Conservation (phyloP, 2,329 filamentous ascomycete species). For the Aureobasidium namibiae region DNA sequence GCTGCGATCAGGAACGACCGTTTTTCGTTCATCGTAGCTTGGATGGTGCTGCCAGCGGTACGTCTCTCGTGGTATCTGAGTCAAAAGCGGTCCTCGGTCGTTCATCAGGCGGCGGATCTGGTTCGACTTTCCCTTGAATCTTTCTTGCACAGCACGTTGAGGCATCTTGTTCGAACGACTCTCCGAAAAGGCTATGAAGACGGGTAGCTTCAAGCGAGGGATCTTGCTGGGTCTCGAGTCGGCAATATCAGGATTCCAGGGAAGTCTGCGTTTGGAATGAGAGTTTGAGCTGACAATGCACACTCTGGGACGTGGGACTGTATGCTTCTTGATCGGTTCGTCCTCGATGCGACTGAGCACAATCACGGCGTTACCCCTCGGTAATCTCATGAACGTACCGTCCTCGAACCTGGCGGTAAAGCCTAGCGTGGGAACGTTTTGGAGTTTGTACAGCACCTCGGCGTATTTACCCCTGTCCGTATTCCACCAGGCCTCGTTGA, state of each 20-base stretch:
- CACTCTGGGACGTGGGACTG: background rate
- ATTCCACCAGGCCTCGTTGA: background rate
- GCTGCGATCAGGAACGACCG: background rate
- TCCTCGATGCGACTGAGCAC: background rate
- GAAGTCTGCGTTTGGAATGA: background rate
- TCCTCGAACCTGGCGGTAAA: background rate
- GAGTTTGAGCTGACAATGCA: background rate
- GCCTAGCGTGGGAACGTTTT: background rate
- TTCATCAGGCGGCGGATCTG: background rate
- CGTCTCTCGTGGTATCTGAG: background rate
- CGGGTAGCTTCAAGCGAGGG: background rate
- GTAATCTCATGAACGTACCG: background rate
- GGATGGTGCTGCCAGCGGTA: background rate
- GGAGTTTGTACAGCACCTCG: background rate
- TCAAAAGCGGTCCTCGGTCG: background rate
- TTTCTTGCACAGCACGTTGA: background rate
- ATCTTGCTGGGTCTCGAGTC: background rate
- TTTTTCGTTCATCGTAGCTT: background rate
- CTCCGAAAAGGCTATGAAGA: background rate
- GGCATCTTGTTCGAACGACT: background rate
- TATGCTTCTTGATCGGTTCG: background rate
- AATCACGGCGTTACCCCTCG: background rate
- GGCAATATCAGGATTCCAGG: background rate
- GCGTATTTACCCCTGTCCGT: background rate
- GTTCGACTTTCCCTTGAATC: background rate